A percentile compares a stretch with the other conserved stretches of the same genome.
Conservation (phyloP, 768 basidiomycete species). For the Pilatotrama ljubarskyi region DNA sequence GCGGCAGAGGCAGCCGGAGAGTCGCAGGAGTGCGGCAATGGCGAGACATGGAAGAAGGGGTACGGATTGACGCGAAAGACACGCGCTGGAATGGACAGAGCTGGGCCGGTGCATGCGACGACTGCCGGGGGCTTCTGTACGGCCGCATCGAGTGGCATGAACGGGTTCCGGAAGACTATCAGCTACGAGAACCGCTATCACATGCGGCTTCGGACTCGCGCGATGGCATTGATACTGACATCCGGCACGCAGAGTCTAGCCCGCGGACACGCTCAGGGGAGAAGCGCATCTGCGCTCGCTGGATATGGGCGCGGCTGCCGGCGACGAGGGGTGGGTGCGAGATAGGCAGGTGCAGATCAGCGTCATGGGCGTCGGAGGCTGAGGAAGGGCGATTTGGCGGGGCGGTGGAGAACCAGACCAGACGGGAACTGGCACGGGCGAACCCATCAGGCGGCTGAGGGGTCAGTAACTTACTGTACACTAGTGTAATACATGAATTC, state of each 20-base stretch:
- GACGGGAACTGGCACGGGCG: constrained; percentile 1
- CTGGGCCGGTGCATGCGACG: constrained; percentile 8
- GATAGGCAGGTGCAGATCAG: constrained; percentile 17
- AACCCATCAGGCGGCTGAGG: constrained; percentile 10
- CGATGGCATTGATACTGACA: background rate
- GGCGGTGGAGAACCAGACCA: background rate
- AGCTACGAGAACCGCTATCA: background rate
- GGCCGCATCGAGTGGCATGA: constrained; percentile 4
- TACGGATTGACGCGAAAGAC: background rate
- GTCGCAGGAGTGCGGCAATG: background rate
- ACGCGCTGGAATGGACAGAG: constrained; percentile 10
- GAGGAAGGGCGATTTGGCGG: no score
- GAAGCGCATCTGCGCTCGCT: constrained; percentile 1
- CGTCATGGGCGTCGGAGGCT: constrained; percentile 13
- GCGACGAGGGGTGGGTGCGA: background rate
- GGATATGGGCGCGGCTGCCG: background rate
- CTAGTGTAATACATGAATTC: no score
- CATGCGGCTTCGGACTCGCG: background rate
- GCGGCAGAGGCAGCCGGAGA: background rate
- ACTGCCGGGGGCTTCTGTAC: constrained; percentile 8
- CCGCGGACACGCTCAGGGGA: constrained; percentile 3
- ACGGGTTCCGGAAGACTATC: constrained; percentile 6
- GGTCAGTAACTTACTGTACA: no score
- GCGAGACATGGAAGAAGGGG: background rate
- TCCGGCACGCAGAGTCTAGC: background rate